A percentile compares a stretch with the other conserved stretches of the same genome.
These are phyloP conservation scores for Talaromyces wortmannii DNA, from an alignment of 495 filamentous ascomycete species.

Conservation along the genomic window DNA sequence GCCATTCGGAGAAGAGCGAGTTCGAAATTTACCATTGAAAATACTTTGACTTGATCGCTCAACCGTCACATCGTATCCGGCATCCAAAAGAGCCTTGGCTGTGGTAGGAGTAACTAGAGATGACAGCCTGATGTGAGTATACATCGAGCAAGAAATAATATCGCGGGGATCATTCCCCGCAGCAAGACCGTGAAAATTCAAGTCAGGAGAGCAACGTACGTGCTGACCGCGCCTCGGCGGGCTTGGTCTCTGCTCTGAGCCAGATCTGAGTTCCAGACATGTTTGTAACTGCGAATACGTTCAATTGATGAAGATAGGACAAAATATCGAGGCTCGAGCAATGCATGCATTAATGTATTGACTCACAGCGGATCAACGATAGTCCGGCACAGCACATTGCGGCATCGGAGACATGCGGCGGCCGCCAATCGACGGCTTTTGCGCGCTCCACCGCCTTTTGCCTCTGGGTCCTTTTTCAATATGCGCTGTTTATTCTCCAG, in stretches of 20 bases:
- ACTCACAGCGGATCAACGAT: conserved; percentile 5
- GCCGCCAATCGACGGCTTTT: neutral
- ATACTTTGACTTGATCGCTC: conserved; percentile 78
- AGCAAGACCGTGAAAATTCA: neutral
- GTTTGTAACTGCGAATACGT: neutral
- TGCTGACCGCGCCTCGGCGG: conserved; percentile 41
- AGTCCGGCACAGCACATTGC: neutral
- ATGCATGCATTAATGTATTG: neutral
- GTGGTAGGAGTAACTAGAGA: conserved; percentile 57
- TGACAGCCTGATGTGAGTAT: neutral
- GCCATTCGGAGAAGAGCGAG: neutral
- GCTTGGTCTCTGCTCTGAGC: conserved; percentile 44
- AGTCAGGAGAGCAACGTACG: conserved; percentile 20
- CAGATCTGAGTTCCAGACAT: conserved; percentile 42
- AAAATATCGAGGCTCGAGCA: neutral
- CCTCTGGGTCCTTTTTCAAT: no score
- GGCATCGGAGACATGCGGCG: neutral
- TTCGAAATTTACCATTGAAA: conserved; percentile 56
- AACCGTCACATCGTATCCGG: conserved; percentile 77
- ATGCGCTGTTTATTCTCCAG: no score
- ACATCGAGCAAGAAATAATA: neutral
- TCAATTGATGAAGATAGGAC: conserved; percentile 1
- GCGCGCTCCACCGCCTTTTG: neutral
- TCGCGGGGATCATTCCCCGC: neutral
- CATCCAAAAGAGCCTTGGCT: conserved; percentile 69